Evolutionary conservation across 257 asterid genomes (phyloP).

Genomic region (Lycium ferocissimum): DNA sequence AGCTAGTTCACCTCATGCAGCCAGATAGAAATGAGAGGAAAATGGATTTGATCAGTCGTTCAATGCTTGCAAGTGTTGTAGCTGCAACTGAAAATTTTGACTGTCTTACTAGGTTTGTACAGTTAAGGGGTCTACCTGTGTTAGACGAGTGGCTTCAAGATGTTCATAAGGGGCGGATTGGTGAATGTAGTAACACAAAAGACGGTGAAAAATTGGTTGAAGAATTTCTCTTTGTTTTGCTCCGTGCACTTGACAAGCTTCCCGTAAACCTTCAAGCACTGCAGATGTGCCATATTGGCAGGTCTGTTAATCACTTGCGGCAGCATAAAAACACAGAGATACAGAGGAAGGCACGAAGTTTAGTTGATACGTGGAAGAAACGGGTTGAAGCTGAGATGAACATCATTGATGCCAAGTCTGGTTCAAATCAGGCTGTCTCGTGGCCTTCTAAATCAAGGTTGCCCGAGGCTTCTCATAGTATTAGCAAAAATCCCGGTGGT

Average conservation of each 20-base stretch:
- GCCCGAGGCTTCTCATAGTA: constrained; percentile 69
- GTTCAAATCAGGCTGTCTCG: constrained; percentile 52
- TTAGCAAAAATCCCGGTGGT: constrained; percentile 55
- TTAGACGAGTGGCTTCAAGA: constrained; percentile 98
- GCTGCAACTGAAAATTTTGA: constrained; percentile 83
- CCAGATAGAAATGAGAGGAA: constrained; percentile 62
- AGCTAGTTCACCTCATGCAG: constrained; percentile 80
- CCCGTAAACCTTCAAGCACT: constrained; percentile 91
- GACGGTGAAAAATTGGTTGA: constrained; percentile 70
- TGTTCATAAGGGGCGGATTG: constrained; percentile 71
- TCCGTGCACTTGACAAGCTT: constrained; percentile 89
- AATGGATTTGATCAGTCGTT: constrained; percentile 65
- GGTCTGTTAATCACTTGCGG: constrained; percentile 89
- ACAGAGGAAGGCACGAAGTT: constrained; percentile 81
- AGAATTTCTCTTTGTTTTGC: constrained; percentile 81
- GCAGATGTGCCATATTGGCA: constrained; percentile 88
- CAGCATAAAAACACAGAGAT: constrained; percentile 80
- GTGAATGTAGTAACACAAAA: constrained; percentile 51
- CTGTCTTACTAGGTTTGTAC: constrained; percentile 76
- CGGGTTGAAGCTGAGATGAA: constrained; percentile 96
- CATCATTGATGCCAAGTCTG: constrained; percentile 64
- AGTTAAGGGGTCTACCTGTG: constrained; percentile 72
- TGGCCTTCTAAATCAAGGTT: constrained; percentile 81
- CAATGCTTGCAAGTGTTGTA: constrained; percentile 73
- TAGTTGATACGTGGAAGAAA: constrained; percentile 97